phyloP scores from a whole-genome alignment of 106 monocot genomes.

The Dioscorea dumetorum region DNA sequence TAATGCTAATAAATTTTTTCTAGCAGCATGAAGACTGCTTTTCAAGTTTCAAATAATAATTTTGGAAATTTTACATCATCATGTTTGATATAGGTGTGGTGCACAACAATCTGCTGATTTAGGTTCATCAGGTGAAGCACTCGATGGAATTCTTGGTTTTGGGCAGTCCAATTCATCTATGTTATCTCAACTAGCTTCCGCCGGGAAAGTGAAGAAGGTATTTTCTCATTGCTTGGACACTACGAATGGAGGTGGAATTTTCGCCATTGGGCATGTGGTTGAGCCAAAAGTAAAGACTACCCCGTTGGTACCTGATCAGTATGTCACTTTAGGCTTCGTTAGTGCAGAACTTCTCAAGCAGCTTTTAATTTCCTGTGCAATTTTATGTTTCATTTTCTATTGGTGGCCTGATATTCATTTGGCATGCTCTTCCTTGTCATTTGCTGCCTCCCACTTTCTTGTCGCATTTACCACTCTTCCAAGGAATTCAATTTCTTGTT shows the following conservation, averaged over 20 bases:
- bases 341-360: no score
- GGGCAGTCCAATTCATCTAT: slow-evolving; percentile 89
- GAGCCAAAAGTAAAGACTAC: slow-evolving; percentile 86
- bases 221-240: slow-evolving; percentile 96
- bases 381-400: no score
- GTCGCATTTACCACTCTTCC: no score
- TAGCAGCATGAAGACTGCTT: no score
- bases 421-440: no score
- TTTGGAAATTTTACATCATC: neutral
- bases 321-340: slow-evolving; percentile 3
- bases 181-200: slow-evolving; percentile 70
- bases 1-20: no score
- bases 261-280: slow-evolving; percentile 84
- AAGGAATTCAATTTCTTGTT: no score
- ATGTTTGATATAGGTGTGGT: slow-evolving; percentile 42
- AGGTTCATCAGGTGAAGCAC: slow-evolving; percentile 62
- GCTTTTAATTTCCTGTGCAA: no score
- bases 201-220: slow-evolving; percentile 77
- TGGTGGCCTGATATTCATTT: no score
- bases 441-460: no score
- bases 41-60: no score
- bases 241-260: slow-evolving; percentile 83
- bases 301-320: slow-evolving; percentile 55
- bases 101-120: slow-evolving; percentile 69
- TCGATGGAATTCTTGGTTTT: slow-evolving; percentile 95